Evolutionary conservation across 305 asterid species (phyloP).

Genomic region (Withania somnifera): DNA sequence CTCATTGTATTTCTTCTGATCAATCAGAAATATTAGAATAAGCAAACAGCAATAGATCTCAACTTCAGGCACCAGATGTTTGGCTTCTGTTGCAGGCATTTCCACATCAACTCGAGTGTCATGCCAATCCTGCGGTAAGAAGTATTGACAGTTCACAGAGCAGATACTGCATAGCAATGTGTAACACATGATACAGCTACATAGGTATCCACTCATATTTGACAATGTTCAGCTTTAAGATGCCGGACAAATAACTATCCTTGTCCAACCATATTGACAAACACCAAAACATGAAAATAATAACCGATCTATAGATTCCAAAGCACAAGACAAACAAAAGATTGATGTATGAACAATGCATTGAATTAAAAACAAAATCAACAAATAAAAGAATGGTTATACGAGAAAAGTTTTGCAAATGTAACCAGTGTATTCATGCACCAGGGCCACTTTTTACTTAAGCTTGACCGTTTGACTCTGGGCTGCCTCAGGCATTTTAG

Average conservation of each 20-base stretch:
- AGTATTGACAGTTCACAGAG: neutral
- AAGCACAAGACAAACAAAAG: neutral
- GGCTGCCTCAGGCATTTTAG: too few species aligned
- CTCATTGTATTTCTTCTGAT: slow-evolving; percentile 67
- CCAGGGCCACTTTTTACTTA: too few species aligned
- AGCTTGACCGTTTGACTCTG: too few species aligned
- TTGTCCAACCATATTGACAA: neutral
- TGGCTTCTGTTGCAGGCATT: slow-evolving; percentile 46
- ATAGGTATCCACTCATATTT: neutral
- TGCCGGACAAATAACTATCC: neutral
- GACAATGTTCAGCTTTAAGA: neutral
- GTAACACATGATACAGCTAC: neutral
- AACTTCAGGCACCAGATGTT: slow-evolving; percentile 67
- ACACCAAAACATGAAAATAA: neutral
- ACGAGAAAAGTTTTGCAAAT: neutral
- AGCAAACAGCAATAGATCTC: slow-evolving; percentile 77
- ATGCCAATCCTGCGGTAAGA: neutral
- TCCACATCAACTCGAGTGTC: slow-evolving; percentile 41
- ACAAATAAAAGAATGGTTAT: neutral
- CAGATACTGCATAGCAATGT: neutral
- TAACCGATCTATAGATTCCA: neutral
- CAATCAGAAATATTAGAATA: slow-evolving; percentile 65
- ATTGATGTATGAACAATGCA: neutral
- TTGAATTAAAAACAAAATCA: neutral
- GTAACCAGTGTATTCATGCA: too few species aligned